These are phyloP conservation scores for Lactarius pseudohatsudake DNA, from an alignment of 768 basidiomycete genomes.

Conservation along the genomic window DNA sequence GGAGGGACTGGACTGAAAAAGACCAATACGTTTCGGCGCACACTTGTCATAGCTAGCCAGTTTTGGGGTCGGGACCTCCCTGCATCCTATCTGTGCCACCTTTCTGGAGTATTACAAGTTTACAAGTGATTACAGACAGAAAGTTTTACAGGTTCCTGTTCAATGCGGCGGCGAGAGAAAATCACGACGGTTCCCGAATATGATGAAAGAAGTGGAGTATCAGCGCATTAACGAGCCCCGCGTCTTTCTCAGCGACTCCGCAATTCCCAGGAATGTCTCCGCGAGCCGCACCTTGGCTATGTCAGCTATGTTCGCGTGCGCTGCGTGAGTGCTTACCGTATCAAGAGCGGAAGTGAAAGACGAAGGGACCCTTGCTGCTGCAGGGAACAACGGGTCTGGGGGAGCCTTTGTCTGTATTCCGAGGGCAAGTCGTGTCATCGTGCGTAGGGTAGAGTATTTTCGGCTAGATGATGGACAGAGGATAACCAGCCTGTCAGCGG, in stretches of 20 bases:
- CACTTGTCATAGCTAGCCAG: no score
- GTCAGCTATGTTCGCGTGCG: neutral
- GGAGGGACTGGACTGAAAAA: no score
- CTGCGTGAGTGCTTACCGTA: neutral
- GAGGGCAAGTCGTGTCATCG: conserved; percentile 52
- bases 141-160: neutral
- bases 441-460: conserved; percentile 35
- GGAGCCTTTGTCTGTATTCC: conserved; percentile 48
- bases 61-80: no score
- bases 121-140: neutral
- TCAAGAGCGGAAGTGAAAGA: conserved; percentile 30
- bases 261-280: conserved; percentile 48
- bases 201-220: neutral
- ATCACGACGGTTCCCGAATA: neutral
- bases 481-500: conserved; percentile 36
- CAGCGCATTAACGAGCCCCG: conserved; percentile 46
- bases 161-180: neutral
- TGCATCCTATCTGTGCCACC: no score
- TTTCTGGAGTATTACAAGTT: no score
- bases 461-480: conserved; percentile 53
- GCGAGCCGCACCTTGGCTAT: conserved; percentile 48
- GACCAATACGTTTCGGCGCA: no score
- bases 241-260: conserved; percentile 41
- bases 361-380: neutral
- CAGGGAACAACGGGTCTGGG: conserved; percentile 35